These are phyloP conservation scores for Podaxis carcinomalis DNA, from an alignment of 768 basidiomycete genomes.

Conservation along the genomic window DNA sequence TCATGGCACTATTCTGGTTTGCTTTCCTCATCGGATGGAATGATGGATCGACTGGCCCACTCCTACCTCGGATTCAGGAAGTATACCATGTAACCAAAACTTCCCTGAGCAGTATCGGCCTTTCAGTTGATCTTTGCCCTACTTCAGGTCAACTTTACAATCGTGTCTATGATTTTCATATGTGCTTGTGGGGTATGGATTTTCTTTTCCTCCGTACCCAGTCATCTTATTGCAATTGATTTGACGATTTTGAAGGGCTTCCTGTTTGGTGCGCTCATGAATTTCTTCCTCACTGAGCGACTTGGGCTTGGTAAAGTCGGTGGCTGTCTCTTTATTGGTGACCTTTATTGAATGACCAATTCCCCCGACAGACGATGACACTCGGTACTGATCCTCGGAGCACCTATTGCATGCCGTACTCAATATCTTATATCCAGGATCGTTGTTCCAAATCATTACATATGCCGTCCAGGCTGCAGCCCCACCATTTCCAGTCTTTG, in stretches of 20 bases:
- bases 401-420: conserved; percentile 11
- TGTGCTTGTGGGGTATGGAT: conserved; percentile 31
- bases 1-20: conserved; percentile 48
- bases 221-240: background rate
- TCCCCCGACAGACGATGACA: background rate
- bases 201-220: background rate
- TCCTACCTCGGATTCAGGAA: conserved; percentile 67
- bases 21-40: conserved; percentile 73
- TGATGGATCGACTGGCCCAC: conserved; percentile 69
- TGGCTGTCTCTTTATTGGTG: background rate
- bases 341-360: background rate
- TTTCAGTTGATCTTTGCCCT: no score
- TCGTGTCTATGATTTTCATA: conserved; percentile 62
- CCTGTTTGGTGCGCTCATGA: conserved; percentile 32
- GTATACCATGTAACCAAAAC: conserved; percentile 37
- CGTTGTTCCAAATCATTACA: conserved; percentile 47
- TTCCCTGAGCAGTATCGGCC: background rate
- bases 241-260: conserved; percentile 28
- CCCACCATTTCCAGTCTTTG: conserved; percentile 62
- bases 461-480: conserved; percentile 50
- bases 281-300: conserved; percentile 32
- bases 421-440: conserved; percentile 34
- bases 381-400: conserved; percentile 24
- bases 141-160: conserved; percentile 42
- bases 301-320: conserved; percentile 40